Conservation (phyloP, 2,329 filamentous ascomycete species). For the Mariannaea sp. region DNA sequence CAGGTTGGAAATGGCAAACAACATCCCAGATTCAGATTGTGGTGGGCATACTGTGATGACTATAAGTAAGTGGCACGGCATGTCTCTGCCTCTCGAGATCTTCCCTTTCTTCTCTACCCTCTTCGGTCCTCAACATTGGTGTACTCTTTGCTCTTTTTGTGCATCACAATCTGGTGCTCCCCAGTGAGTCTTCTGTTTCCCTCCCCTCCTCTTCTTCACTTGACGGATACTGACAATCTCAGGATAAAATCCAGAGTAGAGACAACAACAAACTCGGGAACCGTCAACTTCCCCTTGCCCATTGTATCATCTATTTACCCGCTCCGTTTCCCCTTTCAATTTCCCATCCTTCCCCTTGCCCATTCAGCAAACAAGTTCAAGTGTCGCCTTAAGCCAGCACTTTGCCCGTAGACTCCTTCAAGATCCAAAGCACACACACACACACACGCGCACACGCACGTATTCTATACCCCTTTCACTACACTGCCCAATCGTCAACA, state of each 20-base stretch:
- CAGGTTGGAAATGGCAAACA: constrained; percentile 27
- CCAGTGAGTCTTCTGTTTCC: not conserved
- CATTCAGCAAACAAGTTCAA: no score
- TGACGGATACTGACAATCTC: constrained; percentile 1
- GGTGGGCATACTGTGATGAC: constrained; percentile 21
- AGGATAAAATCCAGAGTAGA: no score
- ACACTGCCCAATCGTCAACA: not conserved
- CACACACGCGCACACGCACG: no score
- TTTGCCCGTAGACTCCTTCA: no score
- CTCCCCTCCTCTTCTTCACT: not conserved
- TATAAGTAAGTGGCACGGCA: constrained; percentile 35
- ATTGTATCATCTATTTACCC: not conserved
- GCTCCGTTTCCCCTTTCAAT: not conserved
- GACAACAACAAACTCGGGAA: no score
- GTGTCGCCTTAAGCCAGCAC: no score
- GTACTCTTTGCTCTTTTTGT: constrained; percentile 15
- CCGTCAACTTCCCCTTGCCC: no score
- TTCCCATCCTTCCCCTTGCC: not conserved
- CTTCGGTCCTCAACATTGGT: constrained; percentile 14
- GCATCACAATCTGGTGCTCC: not conserved
- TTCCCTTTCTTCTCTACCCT: constrained; percentile 11
- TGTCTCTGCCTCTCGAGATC: constrained; percentile 19
- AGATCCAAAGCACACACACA: no score
- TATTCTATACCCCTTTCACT: no score
- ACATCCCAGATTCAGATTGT: constrained; percentile 6